Evolutionary conservation across 345 rosid species (phyloP).

Genomic region (Pelargonium nanum): DNA sequence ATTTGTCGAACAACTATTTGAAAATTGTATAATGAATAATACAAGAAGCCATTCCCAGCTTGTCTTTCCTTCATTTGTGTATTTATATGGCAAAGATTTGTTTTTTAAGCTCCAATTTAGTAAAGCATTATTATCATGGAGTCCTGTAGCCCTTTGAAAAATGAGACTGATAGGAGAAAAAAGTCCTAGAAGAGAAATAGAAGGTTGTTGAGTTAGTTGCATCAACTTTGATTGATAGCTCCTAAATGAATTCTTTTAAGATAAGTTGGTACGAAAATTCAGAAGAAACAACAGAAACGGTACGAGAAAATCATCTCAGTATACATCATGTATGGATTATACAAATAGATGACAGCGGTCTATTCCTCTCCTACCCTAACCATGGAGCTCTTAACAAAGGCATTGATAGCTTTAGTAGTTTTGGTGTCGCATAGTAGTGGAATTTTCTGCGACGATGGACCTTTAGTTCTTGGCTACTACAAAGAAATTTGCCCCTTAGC

Average conservation of each 20-base stretch:
- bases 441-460: conserved; percentile 16
- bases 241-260: conserved; percentile 9
- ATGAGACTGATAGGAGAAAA: no score
- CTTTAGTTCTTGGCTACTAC: conserved; percentile 46
- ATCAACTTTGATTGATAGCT: conserved; percentile 29
- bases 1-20: no score
- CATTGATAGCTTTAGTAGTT: conserved; percentile 12
- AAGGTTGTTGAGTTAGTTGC: conserved; percentile 27
- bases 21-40: no score
- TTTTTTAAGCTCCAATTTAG: no score
- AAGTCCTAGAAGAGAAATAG: background rate
- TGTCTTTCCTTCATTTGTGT: no score
- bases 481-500: conserved; percentile 64
- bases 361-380: conserved; percentile 1
- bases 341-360: background rate
- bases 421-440: conserved; percentile 15
- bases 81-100: no score
- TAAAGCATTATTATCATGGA: no score
- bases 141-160: no score
- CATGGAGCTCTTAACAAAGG: conserved; percentile 21
- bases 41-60: no score
- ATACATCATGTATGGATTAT: background rate
- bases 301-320: conserved; percentile 4
- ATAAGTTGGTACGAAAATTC: conserved; percentile 23
- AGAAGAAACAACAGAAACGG: conserved; percentile 9